A percentile compares a stretch with the other conserved stretches of the same genome.
Conservation (phyloP, 441 rosid genomes). For the Erodium chrysanthum region DNA sequence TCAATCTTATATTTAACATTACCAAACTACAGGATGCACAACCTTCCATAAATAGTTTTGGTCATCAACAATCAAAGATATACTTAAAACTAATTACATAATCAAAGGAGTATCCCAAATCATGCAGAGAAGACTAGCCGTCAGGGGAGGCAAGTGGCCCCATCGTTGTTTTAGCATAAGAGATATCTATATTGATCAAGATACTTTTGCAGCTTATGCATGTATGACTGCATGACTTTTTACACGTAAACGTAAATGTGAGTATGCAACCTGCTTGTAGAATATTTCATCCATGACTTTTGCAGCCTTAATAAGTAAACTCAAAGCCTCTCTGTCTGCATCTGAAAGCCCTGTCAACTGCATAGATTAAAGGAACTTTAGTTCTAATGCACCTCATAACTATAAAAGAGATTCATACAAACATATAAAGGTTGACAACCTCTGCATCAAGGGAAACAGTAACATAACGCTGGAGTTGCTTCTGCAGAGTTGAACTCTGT, state of each 20-base stretch:
- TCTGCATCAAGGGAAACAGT: conserved; percentile 63
- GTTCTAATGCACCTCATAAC: conserved; percentile 7
- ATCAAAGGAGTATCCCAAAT: background rate
- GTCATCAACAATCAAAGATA: background rate
- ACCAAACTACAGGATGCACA: background rate
- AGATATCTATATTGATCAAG: background rate
- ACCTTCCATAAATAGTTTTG: background rate
- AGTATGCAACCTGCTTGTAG: conserved; percentile 54
- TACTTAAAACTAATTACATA: background rate
- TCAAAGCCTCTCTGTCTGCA: conserved; percentile 55
- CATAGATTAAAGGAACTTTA: conserved; percentile 20
- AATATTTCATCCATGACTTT: conserved; percentile 69
- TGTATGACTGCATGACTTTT: background rate
- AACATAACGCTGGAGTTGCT: conserved; percentile 65
- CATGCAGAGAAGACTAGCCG: background rate
- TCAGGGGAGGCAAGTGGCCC: background rate
- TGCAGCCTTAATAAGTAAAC: conserved; percentile 70
- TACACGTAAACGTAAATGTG: too few relatives aligned
- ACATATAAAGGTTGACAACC: conserved; percentile 30
- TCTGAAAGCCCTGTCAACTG: conserved; percentile 66
- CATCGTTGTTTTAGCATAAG: background rate
- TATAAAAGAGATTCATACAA: conserved; percentile 14
- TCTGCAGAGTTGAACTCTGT: conserved; percentile 53
- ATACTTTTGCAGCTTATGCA: conserved; percentile 4
- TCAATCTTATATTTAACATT: background rate